These are phyloP conservation scores for Friedmanniomyces endolithicus DNA, from an alignment of 495 filamentous ascomycete genomes.

Conservation along the genomic window DNA sequence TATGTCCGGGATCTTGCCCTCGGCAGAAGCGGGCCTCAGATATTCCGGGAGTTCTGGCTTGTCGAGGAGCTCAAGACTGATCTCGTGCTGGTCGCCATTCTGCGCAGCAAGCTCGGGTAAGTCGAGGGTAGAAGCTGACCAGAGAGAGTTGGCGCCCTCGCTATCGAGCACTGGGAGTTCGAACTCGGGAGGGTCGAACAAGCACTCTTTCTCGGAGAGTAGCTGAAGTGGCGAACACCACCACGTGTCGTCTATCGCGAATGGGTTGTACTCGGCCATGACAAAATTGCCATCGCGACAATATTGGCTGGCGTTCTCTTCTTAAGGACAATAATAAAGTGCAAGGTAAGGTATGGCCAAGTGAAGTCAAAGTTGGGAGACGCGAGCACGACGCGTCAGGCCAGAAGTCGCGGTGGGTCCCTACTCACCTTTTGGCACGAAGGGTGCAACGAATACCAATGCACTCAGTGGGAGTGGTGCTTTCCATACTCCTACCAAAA, in stretches of 20 bases:
- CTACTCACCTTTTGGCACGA: background rate
- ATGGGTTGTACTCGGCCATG: background rate
- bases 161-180: background rate
- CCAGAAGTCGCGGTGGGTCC: background rate
- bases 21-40: background rate
- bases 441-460: no score
- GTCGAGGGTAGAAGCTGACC: background rate
- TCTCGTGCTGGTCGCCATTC: background rate
- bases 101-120: background rate
- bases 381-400: background rate
- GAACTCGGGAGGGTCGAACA: background rate
- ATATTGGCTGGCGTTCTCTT: no score
- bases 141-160: background rate
- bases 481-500: no score
- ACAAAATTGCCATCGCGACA: background rate
- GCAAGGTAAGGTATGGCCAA: no score
- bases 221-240: background rate
- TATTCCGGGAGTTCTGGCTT: background rate
- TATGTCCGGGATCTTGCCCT: background rate
- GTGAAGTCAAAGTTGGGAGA: no score
- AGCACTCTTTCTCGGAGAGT: background rate
- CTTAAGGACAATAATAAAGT: no score
- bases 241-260: slow-evolving; percentile 4
- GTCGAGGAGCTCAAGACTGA: no score
- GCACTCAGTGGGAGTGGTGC: no score